Evolutionary conservation across 2,329 filamentous ascomycete genomes (phyloP), one percentile per base, ranked within the genome.

Genomic region (Rhexocercosporidium sp.): DNA sequence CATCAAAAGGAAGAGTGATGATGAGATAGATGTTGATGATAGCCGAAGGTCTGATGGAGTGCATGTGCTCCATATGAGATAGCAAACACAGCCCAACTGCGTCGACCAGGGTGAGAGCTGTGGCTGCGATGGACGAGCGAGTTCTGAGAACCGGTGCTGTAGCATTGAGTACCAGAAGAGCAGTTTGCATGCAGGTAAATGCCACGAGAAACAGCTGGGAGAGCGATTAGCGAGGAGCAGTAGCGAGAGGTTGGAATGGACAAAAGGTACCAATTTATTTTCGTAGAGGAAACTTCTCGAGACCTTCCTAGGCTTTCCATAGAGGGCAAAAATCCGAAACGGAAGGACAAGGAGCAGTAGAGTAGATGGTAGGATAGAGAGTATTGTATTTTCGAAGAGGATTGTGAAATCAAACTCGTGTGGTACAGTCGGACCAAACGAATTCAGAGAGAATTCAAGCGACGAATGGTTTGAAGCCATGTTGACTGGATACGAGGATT

Each of bases 121-220:
- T 67, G 27, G 73, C 71, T 31, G 68, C 60, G 20, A 74, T 20
- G 8, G 69, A 67, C 27, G 69, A 66, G 51, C 54, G 64, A 47
- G 68, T 71, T 22, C 69, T 67, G 11, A 71, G 44, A 22, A 37
- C 53, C 22, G 60, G 47, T 16, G 61, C 66, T 3, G 47, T n/a
- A 20, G 65, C 53, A 49, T 64, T 62, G 20, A 73, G 61, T 22
- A 70, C 41, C 6, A 74, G 46, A 37, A 72, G 41, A 16, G 53
- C 66, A 7, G 66, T 67, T 31, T 75, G 68, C 57, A 74, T 66
- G 29, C 63, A 67, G 3, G 70, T 62, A 64, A 72, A 74, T 0
- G 69, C 68, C 3, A 66, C 56, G 20, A 75, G 65, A 34, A 79
- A 73, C 3, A 81, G 63, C 71, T 81, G 53, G 3, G n/a, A 4